Percentiles rank a stretch among this genome's conserved stretches.
Conservation (phyloP, 1,284 basidiomycete genomes). For the Prillingera fragicola region DNA sequence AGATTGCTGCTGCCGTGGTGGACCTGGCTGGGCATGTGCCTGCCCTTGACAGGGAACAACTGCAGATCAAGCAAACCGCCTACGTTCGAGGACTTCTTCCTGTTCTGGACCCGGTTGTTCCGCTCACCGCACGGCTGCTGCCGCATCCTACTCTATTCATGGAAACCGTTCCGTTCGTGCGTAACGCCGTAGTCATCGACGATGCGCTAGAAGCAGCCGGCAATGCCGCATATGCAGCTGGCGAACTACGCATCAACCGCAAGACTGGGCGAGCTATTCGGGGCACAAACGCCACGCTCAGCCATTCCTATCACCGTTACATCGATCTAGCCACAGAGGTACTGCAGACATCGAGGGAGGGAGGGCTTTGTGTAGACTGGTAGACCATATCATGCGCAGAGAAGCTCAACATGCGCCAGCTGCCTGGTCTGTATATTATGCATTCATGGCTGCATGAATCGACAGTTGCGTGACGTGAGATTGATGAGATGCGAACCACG, state of each 20-base stretch:
- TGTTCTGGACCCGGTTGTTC: conserved; percentile 51
- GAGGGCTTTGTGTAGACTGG: no score
- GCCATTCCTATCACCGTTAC: no score
- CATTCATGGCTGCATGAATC: no score
- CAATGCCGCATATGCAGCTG: conserved; percentile 24
- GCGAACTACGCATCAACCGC: conserved; percentile 32
- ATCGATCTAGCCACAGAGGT: no score
- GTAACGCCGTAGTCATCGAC: conserved; percentile 63
- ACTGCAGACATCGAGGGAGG: no score
- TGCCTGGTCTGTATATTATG: no score
- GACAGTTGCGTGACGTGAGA: no score
- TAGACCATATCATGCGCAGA: no score
- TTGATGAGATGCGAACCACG: no score
- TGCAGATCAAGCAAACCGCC: conserved; percentile 16
- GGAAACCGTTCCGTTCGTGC: conserved; percentile 68
- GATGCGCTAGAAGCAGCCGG: conserved; percentile 50
- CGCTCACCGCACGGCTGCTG: conserved; percentile 45
- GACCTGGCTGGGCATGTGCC: conserved; percentile 25
- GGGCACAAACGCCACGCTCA: no score
- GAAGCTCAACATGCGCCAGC: no score
- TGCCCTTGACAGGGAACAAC: conserved; percentile 5
- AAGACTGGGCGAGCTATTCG: conserved; percentile 41
- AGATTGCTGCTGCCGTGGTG: conserved; percentile 40
- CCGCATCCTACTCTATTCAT: conserved; percentile 53
- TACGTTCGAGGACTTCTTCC: conserved; percentile 42